A percentile compares a stretch with the other conserved stretches of the same genome.
These are phyloP conservation scores for Abelmoschus esculentus DNA, from an alignment of 345 rosid species.

Conservation along the genomic window DNA sequence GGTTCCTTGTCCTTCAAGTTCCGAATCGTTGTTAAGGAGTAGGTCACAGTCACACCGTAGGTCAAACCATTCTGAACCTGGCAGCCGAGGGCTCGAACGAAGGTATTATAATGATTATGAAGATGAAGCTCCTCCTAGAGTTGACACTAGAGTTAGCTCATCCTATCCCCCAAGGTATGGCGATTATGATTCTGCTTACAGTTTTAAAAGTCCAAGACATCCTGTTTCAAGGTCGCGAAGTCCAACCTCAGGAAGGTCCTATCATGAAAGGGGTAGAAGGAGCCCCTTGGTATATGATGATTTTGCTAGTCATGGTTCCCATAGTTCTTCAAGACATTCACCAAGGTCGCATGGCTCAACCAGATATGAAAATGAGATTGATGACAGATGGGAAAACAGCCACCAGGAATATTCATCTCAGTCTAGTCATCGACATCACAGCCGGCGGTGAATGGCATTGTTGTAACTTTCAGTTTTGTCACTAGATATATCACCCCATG, in stretches of 20 bases:
- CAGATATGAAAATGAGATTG: slow-evolving; percentile 19
- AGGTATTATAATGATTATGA: slow-evolving; percentile 28
- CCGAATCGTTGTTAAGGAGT: slow-evolving; percentile 30
- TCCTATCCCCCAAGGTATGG: slow-evolving; percentile 59
- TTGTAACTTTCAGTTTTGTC: background rate
- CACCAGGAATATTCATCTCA: slow-evolving; percentile 1
- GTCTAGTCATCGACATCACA: background rate
- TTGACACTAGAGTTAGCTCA: slow-evolving; percentile 31
- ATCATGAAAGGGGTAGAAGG: slow-evolving; percentile 42
- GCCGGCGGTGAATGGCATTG: background rate
- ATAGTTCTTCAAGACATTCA: slow-evolving; percentile 16
- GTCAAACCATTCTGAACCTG: slow-evolving; percentile 23
- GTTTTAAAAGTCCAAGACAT: slow-evolving; percentile 23
- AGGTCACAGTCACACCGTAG: slow-evolving; percentile 27
- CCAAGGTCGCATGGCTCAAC: slow-evolving; percentile 20
- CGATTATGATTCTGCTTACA: slow-evolving; percentile 22
- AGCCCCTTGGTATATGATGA: slow-evolving; percentile 30
- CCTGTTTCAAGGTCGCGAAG: slow-evolving; percentile 14
- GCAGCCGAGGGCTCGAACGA: slow-evolving; percentile 35
- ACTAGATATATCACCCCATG: background rate
- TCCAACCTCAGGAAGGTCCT: slow-evolving; percentile 27
- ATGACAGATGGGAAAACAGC: slow-evolving; percentile 16
- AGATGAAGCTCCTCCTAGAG: slow-evolving; percentile 52
- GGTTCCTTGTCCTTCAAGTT: slow-evolving; percentile 33
- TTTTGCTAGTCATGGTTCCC: slow-evolving; percentile 13